A percentile compares a stretch with the other conserved stretches of the same genome.
These are phyloP conservation scores for Medicago truncatula DNA, from an alignment of 306 rosid genomes.

Conservation along the genomic window MtrunA17r5.0-ANR NC_053046.1:37147001-37147500, in stretches of 20 bases:
- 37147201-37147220: slow-evolving; percentile 46
- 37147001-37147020: slow-evolving; percentile 7
- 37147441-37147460: slow-evolving; percentile 86
- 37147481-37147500: slow-evolving; percentile 89
- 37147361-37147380: too few relatives aligned
- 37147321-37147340: too few relatives aligned
- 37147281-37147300: too few relatives aligned
- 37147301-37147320: too few relatives aligned
- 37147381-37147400: too few relatives aligned
- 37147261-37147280: too few relatives aligned
- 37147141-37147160: slow-evolving; percentile 46
- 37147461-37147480: slow-evolving; percentile 94
- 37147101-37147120: slow-evolving; percentile 4
- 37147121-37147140: not conserved
- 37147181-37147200: slow-evolving; percentile 10
- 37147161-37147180: not conserved
- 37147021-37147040: slow-evolving; percentile 30
- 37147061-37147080: slow-evolving; percentile 41
- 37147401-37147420: too few relatives aligned
- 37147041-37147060: slow-evolving; percentile 24
- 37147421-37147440: slow-evolving; percentile 53
- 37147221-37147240: not conserved
- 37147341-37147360: too few relatives aligned
- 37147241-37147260: too few relatives aligned
- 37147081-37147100: slow-evolving; percentile 34